These are phyloP conservation scores for Termitomyces sp. DNA, from an alignment of 768 basidiomycete genomes.

Conservation along the genomic window DNA sequence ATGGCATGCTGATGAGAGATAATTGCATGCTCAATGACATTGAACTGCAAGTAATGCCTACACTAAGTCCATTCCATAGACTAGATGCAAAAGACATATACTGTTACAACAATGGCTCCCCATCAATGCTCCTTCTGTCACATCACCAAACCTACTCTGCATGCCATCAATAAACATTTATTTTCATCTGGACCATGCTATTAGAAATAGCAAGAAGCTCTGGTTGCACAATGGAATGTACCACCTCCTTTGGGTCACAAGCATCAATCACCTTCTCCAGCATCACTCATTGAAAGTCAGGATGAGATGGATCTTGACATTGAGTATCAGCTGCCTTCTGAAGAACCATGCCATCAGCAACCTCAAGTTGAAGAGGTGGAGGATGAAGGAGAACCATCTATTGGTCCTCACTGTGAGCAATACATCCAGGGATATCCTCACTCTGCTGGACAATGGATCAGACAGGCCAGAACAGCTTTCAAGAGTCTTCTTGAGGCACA, in stretches of 20 bases:
- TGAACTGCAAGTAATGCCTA: too few relatives aligned
- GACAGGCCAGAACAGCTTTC: background rate
- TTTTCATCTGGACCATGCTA: background rate
- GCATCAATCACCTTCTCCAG: background rate
- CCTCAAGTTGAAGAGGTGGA: background rate
- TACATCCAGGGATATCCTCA: background rate
- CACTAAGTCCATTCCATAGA: too few relatives aligned
- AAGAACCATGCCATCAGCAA: background rate
- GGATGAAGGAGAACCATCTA: background rate
- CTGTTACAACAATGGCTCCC: background rate
- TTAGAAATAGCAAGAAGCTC: constrained; percentile 1
- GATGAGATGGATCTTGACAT: background rate
- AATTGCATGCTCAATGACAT: too few relatives aligned
- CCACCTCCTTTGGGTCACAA: background rate
- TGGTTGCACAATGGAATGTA: background rate
- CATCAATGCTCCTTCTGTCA: constrained; percentile 2
- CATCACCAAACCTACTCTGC: background rate
- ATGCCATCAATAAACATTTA: constrained; percentile 2
- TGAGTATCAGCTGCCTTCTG: background rate
- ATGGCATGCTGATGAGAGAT: too few relatives aligned
- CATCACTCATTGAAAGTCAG: too few relatives aligned
- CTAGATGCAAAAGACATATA: background rate
- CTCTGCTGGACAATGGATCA: background rate
- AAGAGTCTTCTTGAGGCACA: background rate
- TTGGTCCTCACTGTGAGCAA: background rate